Conservation (phyloP, 2,329 filamentous ascomycete species). For the Fusarium denticulatum region DNA sequence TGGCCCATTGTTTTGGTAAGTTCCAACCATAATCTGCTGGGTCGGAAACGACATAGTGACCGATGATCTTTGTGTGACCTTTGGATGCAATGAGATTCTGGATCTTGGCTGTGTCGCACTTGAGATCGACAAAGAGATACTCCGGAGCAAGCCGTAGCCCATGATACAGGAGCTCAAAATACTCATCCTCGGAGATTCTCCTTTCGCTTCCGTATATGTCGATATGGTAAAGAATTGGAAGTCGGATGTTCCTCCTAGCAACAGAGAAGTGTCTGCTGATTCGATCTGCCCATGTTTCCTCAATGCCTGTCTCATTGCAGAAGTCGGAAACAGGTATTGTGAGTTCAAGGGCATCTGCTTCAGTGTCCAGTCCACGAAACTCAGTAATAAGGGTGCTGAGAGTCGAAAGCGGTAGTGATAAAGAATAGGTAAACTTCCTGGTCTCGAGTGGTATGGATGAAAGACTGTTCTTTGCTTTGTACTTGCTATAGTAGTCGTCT, state of each 20-base stretch:
- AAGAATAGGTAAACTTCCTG: neutral
- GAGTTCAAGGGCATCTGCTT: neutral
- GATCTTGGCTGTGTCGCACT: neutral
- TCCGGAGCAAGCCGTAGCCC: neutral
- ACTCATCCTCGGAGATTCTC: neutral
- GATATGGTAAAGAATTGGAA: neutral
- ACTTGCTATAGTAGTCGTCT: neutral
- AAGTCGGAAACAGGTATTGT: too few species aligned
- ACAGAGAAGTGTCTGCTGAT: neutral
- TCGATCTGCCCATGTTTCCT: too few species aligned
- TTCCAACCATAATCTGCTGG: neutral
- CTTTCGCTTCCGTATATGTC: rapidly evolving
- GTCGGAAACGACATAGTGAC: neutral
- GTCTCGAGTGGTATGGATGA: neutral
- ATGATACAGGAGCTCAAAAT: neutral
- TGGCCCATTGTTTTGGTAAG: neutral
- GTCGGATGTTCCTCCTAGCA: neutral
- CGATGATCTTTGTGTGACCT: neutral
- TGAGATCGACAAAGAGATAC: neutral
- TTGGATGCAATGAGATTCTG: neutral
- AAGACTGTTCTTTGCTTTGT: neutral
- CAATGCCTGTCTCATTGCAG: too few species aligned
- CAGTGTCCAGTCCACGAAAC: neutral
- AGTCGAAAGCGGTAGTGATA: neutral
- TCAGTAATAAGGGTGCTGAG: neutral